phyloP scores from a whole-genome alignment of 495 filamentous ascomycete genomes.

The Xylaria bambusicola region DNA sequence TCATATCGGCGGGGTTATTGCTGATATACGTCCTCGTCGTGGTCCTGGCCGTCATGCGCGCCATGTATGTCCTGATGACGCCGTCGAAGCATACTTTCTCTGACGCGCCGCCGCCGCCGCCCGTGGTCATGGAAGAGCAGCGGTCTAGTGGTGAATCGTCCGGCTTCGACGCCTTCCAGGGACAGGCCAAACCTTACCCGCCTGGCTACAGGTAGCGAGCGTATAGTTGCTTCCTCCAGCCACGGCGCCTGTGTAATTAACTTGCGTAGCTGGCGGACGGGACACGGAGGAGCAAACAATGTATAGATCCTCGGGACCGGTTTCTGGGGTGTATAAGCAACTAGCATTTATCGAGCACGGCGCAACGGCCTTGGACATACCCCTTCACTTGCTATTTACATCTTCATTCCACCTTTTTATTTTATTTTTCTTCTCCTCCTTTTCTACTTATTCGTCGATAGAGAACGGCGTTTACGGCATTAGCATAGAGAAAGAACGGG shows the following conservation, averaged over 20 bases:
- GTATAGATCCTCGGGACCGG: background rate
- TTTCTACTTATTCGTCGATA: background rate
- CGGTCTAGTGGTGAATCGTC: background rate
- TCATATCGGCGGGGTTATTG: constrained; percentile 72
- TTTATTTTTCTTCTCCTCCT: background rate
- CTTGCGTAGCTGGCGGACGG: too few relatives aligned
- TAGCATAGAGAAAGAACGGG: constrained; percentile 5
- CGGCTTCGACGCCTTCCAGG: background rate
- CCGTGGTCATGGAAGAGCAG: background rate
- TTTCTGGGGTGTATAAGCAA: background rate
- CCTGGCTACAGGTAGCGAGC: background rate
- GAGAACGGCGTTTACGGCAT: constrained; percentile 8
- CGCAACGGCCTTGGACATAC: background rate
- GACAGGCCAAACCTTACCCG: background rate
- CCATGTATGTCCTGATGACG: constrained; percentile 53
- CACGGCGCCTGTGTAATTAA: too few relatives aligned
- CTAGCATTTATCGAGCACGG: background rate
- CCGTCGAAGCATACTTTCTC: constrained; percentile 18
- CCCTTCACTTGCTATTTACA: background rate
- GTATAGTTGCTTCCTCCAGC: background rate
- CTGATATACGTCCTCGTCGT: constrained; percentile 74
- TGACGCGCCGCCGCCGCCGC: background rate
- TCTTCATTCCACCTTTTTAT: background rate
- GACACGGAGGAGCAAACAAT: background rate
- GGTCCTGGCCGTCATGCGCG: constrained; percentile 70